Percentiles rank a stretch among this genome's conserved stretches.
Evolutionary conservation across 352 stramenopile genomes (phyloP).

Genomic region (Phytopythium mirpurense): DNA sequence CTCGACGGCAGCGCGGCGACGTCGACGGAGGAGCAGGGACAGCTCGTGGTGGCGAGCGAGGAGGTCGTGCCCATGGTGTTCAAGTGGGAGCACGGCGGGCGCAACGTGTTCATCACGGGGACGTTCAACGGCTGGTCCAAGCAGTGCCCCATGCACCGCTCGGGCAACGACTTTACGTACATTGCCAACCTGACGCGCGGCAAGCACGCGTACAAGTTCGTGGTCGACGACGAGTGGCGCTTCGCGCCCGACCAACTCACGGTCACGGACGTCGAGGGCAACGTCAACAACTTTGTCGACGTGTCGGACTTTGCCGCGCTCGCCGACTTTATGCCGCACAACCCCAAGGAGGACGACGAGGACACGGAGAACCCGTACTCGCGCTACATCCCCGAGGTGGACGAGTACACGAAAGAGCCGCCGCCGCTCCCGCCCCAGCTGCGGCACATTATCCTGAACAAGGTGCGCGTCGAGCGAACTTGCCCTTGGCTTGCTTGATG

Average conservation of each 20-base stretch:
- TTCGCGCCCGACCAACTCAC: constrained; percentile 94
- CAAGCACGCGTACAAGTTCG: constrained; percentile 99
- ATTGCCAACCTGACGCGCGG: constrained; percentile 97
- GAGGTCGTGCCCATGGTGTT: constrained; percentile 93
- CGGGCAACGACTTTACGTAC: constrained; percentile 99
- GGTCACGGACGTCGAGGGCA: constrained; percentile 97
- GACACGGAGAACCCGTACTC: constrained; percentile 92
- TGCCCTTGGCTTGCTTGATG: constrained; percentile 3
- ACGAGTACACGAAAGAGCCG: constrained; percentile 99
- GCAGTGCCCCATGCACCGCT: constrained; percentile 99
- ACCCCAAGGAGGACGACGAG: constrained; percentile 44
- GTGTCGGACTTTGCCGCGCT: constrained; percentile 95
- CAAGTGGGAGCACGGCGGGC: constrained; percentile 97
- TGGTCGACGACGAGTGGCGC: constrained; percentile 99
- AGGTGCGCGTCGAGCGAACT: constrained; percentile 46
- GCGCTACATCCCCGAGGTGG: constrained; percentile 96
- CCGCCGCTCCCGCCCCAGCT: constrained; percentile 97
- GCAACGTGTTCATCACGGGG: constrained; percentile 97
- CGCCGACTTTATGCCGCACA: constrained; percentile 59
- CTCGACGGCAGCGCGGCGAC: constrained; percentile 13
- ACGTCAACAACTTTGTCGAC: constrained; percentile 99
- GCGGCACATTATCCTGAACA: constrained; percentile 99
- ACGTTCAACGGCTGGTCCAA: constrained; percentile 99
- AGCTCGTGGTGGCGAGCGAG: not conserved
- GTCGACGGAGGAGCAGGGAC: constrained; percentile 10